Evolutionary conservation across 2,329 filamentous ascomycete genomes (phyloP), one percentile per base, ranked within the genome.

Genomic region (Pseudocercospora fijiensis): DNA sequence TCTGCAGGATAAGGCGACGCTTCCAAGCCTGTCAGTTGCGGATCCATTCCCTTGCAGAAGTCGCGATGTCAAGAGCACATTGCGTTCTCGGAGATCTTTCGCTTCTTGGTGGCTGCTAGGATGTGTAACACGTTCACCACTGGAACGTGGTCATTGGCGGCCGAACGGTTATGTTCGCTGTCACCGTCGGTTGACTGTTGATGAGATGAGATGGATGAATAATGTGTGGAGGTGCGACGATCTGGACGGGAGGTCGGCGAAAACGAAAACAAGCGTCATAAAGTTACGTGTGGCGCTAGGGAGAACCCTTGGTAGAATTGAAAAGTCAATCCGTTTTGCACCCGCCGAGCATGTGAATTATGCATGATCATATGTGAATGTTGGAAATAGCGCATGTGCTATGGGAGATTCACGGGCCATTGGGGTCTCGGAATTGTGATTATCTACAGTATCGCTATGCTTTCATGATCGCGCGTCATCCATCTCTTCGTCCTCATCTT

Each of bases 21-120:
- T 18, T 60, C 58, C 58, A 68, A 61, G n/a, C 56, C 67, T 45
- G 64, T 57, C n/a, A 69, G 60, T 60, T 66, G 67, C 57, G 67
- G 67, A 60, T 69, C 67, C 67, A 69, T 69, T 28, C 41, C 20
- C 8, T 16, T 51, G 45, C 30, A 26, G 28, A 30, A 7, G 57
- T 52, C 30, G 57, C 57, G 45, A 52, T 60, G 43, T 59, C 57
- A 59, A 18, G 57, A 49, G 27, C 22, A 33, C 41, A 49, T 49
- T 18, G 41, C 27, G 24, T n/a, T 53, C 49, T 53, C 49, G 49
- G 49, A 53, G 26, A 53, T 53, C 26, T 30, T 53, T 53, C 49
- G 49, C 49, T 28, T 26, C 13, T 24, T 51, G 13, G 43, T 47
- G 18, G 43, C 22, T 47, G n/a, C 18, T 20, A 24, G 43, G 20